A percentile compares a stretch with the other conserved stretches of the same genome.
These are phyloP conservation scores for Eucalyptus dawsonii DNA, from an alignment of 345 rosid species.

Conservation along the genomic window DNA sequence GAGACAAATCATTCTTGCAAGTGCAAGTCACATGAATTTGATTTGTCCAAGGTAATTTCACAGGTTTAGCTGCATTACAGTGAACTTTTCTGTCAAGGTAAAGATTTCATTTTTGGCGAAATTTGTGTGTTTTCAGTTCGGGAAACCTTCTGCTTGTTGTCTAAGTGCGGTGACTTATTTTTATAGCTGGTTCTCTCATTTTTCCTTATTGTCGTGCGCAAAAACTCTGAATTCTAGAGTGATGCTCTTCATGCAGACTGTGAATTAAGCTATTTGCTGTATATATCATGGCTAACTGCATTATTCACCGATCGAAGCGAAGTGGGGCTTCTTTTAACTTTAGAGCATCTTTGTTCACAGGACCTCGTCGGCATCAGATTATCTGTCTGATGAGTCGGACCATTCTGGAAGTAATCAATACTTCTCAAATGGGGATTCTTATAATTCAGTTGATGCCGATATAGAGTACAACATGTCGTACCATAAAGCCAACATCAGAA, in stretches of 20 bases:
- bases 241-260: neutral
- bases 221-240: neutral
- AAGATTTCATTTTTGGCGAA: neutral
- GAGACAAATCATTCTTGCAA: neutral
- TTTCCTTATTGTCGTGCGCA: neutral
- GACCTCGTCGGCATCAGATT: slow-evolving; percentile 65
- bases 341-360: slow-evolving; percentile 18
- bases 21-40: neutral
- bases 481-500: slow-evolving; percentile 38
- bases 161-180: neutral
- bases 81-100: neutral
- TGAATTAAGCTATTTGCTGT: neutral
- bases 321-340: neutral
- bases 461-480: slow-evolving; percentile 65
- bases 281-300: neutral
- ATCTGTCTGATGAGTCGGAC: slow-evolving; percentile 45
- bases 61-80: neutral
- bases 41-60: neutral
- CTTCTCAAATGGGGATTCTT: slow-evolving; percentile 44
- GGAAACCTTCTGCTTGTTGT: neutral
- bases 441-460: slow-evolving; percentile 36
- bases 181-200: neutral
- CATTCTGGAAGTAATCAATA: slow-evolving; percentile 37
- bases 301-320: neutral
- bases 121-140: neutral